Base-by-base conservation (phyloP, 108 stramenopile species). In the Aurantiochytrium sp. region DNA sequence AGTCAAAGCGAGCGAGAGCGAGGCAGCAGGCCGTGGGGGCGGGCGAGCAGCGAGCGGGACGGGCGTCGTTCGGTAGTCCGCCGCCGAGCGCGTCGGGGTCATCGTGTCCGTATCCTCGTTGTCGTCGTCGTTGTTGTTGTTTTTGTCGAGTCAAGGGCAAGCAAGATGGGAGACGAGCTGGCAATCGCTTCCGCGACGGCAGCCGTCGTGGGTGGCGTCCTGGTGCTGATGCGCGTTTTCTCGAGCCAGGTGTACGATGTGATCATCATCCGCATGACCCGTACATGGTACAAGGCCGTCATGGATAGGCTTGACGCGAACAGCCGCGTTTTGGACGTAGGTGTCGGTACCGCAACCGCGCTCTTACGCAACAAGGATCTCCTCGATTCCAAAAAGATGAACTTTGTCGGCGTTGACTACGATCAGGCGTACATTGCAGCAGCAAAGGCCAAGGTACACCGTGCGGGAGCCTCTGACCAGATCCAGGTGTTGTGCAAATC, bases 331-430 rank as follows among this genome's bases (percentile, higher is more conserved):
- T 89, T 95, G 14, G 95, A 95, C 87, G 93, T 95, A 6, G 95
- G 95, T n/a, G 91, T 95, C 55, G 95, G 95, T 44, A 95, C 93
- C 49, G 94, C 92, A 43, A 45, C 73, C 14, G 72, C 88, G 5
- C 76, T 89, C 49, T n/a, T 89, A 42, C 59, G 8, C 25, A 35
- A 88, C 44, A 5, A 69, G 47, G 16, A 47, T 5, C 18, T 92
- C 23, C 35, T 95, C 5, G 60, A 87, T 87, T 10, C 59, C 25
- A 94, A 94, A 44, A 60, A 93, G 28, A 83, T 95, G 59, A 91
- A 89, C 53, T 89, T 95, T 21, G 55, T 92, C 35, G 95, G 95
- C 4, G 92, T 95, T 28, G 95, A 95, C 90, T 95, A 94, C 87
- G 93, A 94, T 87, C 58, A 60, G 58, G 87, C 89, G 8, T 95